phyloP scores from a whole-genome alignment of 176 grass and related monocot genomes.

The Triticum turgidum region DNA sequence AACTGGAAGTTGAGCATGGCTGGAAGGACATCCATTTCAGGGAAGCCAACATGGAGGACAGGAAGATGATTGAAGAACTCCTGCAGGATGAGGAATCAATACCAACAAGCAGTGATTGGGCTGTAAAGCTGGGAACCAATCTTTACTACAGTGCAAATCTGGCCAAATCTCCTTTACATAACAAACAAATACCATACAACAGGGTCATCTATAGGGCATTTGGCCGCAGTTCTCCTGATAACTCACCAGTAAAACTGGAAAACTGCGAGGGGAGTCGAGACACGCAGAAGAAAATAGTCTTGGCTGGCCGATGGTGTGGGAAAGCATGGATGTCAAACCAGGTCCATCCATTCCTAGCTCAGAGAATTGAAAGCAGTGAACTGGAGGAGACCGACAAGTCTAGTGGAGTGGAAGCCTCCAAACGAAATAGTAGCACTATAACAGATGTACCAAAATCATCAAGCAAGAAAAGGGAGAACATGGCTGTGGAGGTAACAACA shows the following conservation, averaged over 20 bases:
- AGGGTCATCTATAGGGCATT: constrained; percentile 81
- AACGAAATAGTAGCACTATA: constrained; percentile 18
- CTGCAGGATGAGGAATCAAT: constrained; percentile 73
- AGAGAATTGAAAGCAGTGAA: constrained; percentile 44
- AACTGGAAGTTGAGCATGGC: constrained; percentile 55
- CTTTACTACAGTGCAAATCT: constrained; percentile 93
- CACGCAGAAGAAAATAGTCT: constrained; percentile 61
- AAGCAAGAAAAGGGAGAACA: constrained; percentile 42
- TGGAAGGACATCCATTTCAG: constrained; percentile 81
- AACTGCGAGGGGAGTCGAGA: constrained; percentile 46
- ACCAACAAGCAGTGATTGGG: constrained; percentile 80
- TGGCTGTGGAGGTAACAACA: constrained; percentile 33
- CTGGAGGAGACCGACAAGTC: constrained; percentile 37
- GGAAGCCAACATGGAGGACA: constrained; percentile 55
- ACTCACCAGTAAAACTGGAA: constrained; percentile 48
- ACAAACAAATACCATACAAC: constrained; percentile 89
- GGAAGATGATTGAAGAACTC: constrained; percentile 52
- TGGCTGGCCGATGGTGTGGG: constrained; percentile 85
- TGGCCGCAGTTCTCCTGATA: constrained; percentile 46
- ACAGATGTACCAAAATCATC: constrained; percentile 26
- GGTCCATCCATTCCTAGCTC: constrained; percentile 73
- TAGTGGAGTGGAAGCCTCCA: constrained; percentile 33
- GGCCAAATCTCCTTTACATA: constrained; percentile 80
- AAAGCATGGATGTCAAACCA: constrained; percentile 87
- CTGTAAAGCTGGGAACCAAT: constrained; percentile 95